Conservation (phyloP, 495 filamentous ascomycete genomes). For the Terfezia claveryi region DNA sequence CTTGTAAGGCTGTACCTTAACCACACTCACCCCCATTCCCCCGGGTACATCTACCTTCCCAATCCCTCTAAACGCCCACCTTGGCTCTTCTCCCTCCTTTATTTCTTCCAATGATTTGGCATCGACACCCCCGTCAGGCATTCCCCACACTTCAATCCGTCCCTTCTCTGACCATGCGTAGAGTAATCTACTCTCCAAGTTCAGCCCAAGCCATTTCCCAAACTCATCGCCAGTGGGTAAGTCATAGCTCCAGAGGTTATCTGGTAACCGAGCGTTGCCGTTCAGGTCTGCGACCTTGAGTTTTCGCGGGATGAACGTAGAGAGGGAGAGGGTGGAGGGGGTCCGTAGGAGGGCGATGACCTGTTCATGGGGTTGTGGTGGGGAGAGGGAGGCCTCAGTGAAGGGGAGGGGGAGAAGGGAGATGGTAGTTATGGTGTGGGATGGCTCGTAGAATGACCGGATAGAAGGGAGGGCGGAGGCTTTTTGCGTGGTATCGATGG, state of each 20-base stretch:
- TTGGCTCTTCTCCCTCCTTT: background rate
- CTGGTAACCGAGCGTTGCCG: background rate
- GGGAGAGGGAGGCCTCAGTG: background rate
- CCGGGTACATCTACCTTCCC: background rate
- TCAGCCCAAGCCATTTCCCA: background rate
- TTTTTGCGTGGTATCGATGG: conserved; percentile 19
- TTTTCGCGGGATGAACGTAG: background rate
- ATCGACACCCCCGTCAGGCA: background rate
- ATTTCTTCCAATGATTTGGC: background rate
- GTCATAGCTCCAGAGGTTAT: background rate
- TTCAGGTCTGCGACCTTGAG: background rate
- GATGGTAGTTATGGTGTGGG: background rate
- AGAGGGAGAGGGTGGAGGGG: background rate
- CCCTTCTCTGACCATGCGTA: background rate
- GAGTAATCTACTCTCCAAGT: background rate
- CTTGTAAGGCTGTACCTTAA: conserved; percentile 19
- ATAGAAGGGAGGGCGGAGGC: conserved; percentile 25
- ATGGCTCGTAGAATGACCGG: background rate
- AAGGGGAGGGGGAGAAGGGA: background rate
- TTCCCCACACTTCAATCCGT: background rate
- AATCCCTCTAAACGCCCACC: background rate
- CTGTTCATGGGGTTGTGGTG: background rate
- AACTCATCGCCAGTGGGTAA: background rate
- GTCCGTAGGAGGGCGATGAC: background rate
- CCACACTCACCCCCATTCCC: background rate